Base-by-base conservation (phyloP, 441 rosid genomes). In the Isatis lusitanica region DNA sequence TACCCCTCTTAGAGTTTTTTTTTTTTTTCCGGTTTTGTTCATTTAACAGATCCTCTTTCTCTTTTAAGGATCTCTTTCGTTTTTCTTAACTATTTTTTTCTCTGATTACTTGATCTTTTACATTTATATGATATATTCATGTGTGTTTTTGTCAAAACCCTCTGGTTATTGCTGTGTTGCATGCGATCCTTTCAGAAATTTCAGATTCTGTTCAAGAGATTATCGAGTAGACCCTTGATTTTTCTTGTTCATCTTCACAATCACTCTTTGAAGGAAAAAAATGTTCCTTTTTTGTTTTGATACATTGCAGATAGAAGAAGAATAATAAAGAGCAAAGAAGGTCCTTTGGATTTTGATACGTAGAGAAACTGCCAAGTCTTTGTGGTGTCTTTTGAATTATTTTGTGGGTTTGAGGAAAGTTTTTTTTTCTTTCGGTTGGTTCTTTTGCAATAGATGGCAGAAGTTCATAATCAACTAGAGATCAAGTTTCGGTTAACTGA, bases 401-500 rank as follows among this genome's bases (percentile, higher is more conserved):
- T 39, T 57, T 65, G 5, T 31, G 66, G 64, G 38, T 55, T 78
- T 74, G 60, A 56, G 79, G 69, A 60, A 59, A 31, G 71, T 36
- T 77, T 56, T 11, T 18, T 8, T 36, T 77, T 8, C 2, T 57
- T 36, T 67, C 64, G 55, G 16, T 69, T 75, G 69, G 21, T 75
- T 47, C 52, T 65, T 30, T 28, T 47, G 74, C 60, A 46, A 35
- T 44, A 74, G 71, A 92, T 91, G 98, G 89, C 88, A 58, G 89
- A 79, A 56, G 90, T 88, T 12, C 86, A 90, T 78, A 87, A 91
- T 85, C 96, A 88, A 79, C 75, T 91, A 70, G 94, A 95, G 86
- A 91, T 95, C 82, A 91, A 87, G 86, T 95, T 95, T 81, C 90
- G 98, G 18, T 85, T 95, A 83, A 83, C 80, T 4, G 97, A 95